Evolutionary conservation across 371 early-diverging fungal species (phyloP), one percentile per base, ranked within the genome.

Genomic region (Mucor circinelloides): DNA sequence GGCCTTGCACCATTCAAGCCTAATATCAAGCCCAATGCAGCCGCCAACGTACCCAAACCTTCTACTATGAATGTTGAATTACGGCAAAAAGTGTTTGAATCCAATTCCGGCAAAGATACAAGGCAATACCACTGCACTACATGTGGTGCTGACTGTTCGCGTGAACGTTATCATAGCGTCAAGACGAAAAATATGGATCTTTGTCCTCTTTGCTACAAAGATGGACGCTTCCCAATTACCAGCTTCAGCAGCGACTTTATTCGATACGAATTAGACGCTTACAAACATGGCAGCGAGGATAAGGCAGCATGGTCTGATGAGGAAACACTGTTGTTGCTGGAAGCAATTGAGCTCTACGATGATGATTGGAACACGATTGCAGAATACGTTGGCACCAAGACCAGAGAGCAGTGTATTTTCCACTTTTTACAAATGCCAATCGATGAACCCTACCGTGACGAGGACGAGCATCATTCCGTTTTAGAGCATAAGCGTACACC

Each of bases 301-400:
- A 44, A 60, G 23, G 28, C 44, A 9, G 78, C 83, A 25, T 99
- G 99, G 99, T 87, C 90, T 2, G 96, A 96, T 66, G 92, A 97
- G 77, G 99, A 99, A 74, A 94, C 93, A 9, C 81, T 98, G 25
- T 76, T 94, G 59, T 84, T 99, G 32, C 79, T 99, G 46, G 99
- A 99, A 81, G 99, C 93, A 1, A 82, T 99, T 34, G 99, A 99
- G 71, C 85, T 95, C 86, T 95, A 85, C 81, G 95, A 95, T 46
- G 97, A 99, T 64, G 96, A 99, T 79, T 99, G 99, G 99, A 88
- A 89, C 68, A 88, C 89, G 42, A 93, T 99, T 63, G 88, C 97
- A 12, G 92, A 92, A 40, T 95, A 98, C 72, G 98, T 99, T 17
- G 73, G 73, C 12, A 96, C 96, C 34, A 91, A 94, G 54, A 89